Percentiles rank a stretch among this genome's conserved stretches.
These are phyloP conservation scores for Xylariaceae sp. DNA, from an alignment of 2,329 filamentous ascomycete species.

Conservation along the genomic window DNA sequence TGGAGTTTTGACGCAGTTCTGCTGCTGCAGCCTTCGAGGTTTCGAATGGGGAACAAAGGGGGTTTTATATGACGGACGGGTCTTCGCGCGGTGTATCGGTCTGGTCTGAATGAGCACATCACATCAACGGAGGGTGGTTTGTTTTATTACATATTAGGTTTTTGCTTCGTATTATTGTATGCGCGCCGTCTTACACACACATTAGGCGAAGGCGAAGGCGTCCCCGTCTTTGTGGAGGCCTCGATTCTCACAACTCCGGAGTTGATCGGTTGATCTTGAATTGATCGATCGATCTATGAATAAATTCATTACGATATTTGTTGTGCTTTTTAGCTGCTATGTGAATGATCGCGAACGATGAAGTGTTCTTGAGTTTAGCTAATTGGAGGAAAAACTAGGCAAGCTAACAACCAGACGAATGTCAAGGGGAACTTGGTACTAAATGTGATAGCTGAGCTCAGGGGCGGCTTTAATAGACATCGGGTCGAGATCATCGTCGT, in stretches of 20 bases:
- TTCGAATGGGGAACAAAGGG: constrained; percentile 13
- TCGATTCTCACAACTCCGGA: constrained; percentile 3
- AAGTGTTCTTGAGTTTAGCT: too few relatives aligned
- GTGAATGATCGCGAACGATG: too few relatives aligned
- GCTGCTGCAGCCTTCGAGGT: constrained; percentile 11
- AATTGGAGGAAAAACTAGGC: too few relatives aligned
- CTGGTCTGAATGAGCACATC: constrained; percentile 29
- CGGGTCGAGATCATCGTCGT: too few relatives aligned
- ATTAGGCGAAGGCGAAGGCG: constrained; percentile 24
- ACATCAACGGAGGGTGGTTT: constrained; percentile 20
- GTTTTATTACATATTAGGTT: not conserved
- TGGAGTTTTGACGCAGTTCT: constrained; percentile 12
- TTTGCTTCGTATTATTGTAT: constrained; percentile 17
- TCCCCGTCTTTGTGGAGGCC: constrained; percentile 17
- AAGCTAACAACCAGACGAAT: too few relatives aligned
- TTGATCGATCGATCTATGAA: constrained; percentile 9
- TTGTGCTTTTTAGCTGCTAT: too few relatives aligned
- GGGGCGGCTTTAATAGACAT: too few relatives aligned
- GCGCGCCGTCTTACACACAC: constrained; percentile 17
- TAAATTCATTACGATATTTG: not conserved
- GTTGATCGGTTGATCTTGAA: not conserved
- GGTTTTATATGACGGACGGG: constrained; percentile 16
- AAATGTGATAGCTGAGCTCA: too few relatives aligned
- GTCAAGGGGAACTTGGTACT: too few relatives aligned
- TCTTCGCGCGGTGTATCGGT: constrained; percentile 23